Conservation (phyloP, 2,329 filamentous ascomycete species). For the Sarocladium brachiariae region DNA sequence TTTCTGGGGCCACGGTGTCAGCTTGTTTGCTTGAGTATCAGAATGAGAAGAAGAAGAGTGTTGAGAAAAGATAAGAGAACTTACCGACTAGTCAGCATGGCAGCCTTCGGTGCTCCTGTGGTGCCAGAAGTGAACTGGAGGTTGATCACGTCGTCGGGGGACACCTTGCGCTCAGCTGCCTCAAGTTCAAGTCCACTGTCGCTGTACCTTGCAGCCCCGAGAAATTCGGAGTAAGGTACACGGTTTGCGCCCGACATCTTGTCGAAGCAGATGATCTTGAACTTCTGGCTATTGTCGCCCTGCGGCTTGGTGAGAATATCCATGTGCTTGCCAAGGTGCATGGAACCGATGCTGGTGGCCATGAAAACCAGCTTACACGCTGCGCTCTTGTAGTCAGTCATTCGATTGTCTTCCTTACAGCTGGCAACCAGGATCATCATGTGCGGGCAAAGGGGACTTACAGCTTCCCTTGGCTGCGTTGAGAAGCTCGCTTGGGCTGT, state of each 20-base stretch:
- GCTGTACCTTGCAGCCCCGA: neutral
- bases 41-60: neutral
- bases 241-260: neutral
- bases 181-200: neutral
- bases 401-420: neutral
- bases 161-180: neutral
- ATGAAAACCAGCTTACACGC: conserved; percentile 1
- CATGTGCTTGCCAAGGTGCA: neutral
- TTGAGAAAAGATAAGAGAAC: neutral
- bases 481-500: neutral
- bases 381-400: no score
- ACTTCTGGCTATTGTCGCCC: neutral
- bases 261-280: neutral
- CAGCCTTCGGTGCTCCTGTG: conserved; percentile 7
- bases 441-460: neutral
- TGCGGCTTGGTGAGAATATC: neutral
- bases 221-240: neutral
- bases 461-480: neutral
- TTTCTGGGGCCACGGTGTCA: no score
- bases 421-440: neutral
- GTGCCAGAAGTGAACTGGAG: conserved; percentile 4
- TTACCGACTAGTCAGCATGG: conserved; percentile 9
- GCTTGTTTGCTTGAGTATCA: no score
- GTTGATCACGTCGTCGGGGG: neutral
- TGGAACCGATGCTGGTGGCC: neutral